Base-by-base conservation (phyloP, 192 early-diverging fungal genomes). In the Dispira simplex region DNA sequence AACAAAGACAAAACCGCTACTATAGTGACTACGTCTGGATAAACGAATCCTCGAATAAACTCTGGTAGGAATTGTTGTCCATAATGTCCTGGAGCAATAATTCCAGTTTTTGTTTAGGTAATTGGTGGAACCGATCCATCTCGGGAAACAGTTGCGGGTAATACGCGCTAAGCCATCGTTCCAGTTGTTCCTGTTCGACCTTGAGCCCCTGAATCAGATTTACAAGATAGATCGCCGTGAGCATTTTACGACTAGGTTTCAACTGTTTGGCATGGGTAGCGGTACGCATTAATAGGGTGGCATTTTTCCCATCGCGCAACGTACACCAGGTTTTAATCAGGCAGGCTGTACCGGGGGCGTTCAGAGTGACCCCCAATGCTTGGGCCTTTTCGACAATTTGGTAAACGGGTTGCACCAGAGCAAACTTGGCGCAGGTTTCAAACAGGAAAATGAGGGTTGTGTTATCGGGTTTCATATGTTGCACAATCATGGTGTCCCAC, bases 391-490 rank as follows among this genome's bases (percentile, higher is more conserved):
- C 32, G 26, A 60, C 18, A 12, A 60, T 12, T 11, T 27, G 6
- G 23, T 56, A 13, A 28, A 56, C 25, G 44, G 26, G 27, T 10
- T 12, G 18, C 39, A 18, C 39, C 13, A 12, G 39, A 2, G 5
- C 21, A 44, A 44, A 44, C 39, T 60, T 11, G 58, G 43, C 58
- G 32, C 58, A 60, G 14, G 58, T 60, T 27, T 60, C 58, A 44
- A 60, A 60, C 14, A 60, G 25, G 21, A 43, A 60, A 27, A 60
- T 44, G 27, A 60, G 58, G 32, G 58, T 60, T 4, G 58, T 43
- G 58, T 60, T 27, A 27, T 60, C 27, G 2, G 58, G 58, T 10
- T 18, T 28, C 14, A 39, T 28, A 18, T 44, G 1, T 18, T 60
- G 43, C 3, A n/a, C 0, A 8, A 27, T 27, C 32, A 60, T 60